phyloP scores from a whole-genome alignment of 805 yeast species.

The Maudiozyma bulderi region DNA sequence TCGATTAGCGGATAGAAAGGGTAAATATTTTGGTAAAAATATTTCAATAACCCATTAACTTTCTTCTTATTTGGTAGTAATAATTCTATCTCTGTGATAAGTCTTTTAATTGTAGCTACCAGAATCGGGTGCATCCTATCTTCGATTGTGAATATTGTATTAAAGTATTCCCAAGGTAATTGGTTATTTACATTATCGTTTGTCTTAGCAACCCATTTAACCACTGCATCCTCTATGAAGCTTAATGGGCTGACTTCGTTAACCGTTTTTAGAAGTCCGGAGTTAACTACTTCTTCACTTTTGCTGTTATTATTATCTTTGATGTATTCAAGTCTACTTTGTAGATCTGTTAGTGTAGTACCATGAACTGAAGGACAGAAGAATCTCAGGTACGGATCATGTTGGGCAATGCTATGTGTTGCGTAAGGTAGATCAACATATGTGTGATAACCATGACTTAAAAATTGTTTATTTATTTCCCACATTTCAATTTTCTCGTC shows the following conservation, averaged over 20 bases:
- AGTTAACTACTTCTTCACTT: not conserved
- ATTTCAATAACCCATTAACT: not conserved
- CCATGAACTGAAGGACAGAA: constrained; percentile 7
- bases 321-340: not conserved
- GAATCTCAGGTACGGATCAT: constrained; percentile 5
- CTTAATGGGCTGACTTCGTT: constrained; percentile 3
- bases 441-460: constrained; percentile 3
- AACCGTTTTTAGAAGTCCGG: not conserved
- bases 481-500: constrained; percentile 3
- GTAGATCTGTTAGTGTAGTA: constrained; percentile 4
- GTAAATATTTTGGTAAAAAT: constrained; percentile 2
- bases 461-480: constrained; percentile 7
- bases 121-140: constrained; percentile 1
- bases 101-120: constrained; percentile 1
- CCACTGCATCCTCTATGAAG: constrained; percentile 7
- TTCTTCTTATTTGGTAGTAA: not conserved
- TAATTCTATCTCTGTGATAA: not conserved
- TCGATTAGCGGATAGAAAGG: constrained; percentile 7
- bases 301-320: no score
- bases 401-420: constrained; percentile 6
- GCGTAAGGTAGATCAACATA: constrained; percentile 8
- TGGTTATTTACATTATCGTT: constrained; percentile 1
- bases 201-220: constrained; percentile 1
- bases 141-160: constrained; percentile 1
- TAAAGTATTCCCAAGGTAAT: constrained; percentile 1